phyloP scores from a whole-genome alignment of 1,284 basidiomycete genomes.

The Leccinum subspadiceum region DNA sequence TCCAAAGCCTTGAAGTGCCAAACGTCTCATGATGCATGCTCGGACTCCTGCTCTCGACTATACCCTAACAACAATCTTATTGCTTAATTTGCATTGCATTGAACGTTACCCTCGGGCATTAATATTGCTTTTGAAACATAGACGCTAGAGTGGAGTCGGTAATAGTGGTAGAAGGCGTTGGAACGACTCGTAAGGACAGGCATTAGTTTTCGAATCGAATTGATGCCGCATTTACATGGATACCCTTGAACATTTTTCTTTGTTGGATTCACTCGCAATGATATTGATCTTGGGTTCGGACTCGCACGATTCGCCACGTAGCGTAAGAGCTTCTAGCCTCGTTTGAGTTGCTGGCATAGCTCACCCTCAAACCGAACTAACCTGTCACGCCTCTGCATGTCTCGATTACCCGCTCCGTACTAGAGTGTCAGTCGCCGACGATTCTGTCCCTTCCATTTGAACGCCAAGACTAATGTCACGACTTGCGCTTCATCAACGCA shows the following conservation, averaged over 20 bases:
- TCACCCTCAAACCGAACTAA: too few species aligned
- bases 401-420: too few species aligned
- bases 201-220: neutral
- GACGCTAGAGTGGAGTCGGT: neutral
- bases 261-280: neutral
- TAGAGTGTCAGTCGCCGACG: too few species aligned
- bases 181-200: neutral
- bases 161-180: neutral
- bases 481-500: neutral
- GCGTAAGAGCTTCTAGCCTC: too few species aligned
- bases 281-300: neutral
- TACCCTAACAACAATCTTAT: conserved; percentile 4
- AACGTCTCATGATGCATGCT: neutral
- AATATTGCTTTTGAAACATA: neutral
- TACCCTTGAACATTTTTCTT: neutral
- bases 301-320: neutral
- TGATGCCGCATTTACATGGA: neutral
- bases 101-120: neutral
- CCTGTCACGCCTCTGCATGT: too few species aligned
- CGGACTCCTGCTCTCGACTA: neutral
- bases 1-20: conserved; percentile 21
- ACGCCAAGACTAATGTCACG: neutral
- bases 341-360: too few species aligned
- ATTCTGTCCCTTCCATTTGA: neutral
- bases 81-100: conserved; percentile 15